phyloP scores from a whole-genome alignment of 208 protist species.

The Zelonia costaricensis region DNA sequence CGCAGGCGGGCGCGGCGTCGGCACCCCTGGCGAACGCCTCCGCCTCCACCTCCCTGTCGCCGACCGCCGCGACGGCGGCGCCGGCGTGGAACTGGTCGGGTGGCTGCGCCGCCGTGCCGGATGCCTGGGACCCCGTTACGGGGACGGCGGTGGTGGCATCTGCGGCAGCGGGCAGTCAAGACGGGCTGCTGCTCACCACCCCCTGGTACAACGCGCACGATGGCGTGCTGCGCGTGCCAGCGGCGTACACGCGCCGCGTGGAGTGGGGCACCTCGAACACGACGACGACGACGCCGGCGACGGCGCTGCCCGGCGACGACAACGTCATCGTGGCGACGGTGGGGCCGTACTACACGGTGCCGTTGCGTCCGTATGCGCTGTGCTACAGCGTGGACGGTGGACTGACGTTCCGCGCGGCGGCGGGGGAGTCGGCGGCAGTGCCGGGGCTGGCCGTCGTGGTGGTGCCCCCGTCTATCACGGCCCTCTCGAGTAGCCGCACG shows the following conservation, averaged over 20 bases:
- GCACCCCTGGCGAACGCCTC: too few species aligned
- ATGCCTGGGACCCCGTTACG: constrained; percentile 23
- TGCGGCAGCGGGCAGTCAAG: not conserved
- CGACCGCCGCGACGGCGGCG: not conserved
- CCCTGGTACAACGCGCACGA: constrained; percentile 28
- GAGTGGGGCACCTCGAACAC: constrained; percentile 13
- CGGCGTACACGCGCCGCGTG: constrained; percentile 30
- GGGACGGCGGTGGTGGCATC: constrained; percentile 13
- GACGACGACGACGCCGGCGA: not conserved
- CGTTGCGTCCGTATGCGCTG: constrained; percentile 22
- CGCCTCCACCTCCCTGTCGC: too few species aligned
- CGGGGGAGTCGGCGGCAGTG: not conserved
- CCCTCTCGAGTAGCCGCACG: constrained; percentile 12
- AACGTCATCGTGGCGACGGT: not conserved
- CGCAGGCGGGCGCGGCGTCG: constrained; percentile 12
- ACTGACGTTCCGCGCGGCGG: constrained; percentile 40
- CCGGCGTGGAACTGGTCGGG: constrained; percentile 18
- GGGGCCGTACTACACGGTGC: not conserved
- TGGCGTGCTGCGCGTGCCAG: constrained; percentile 34
- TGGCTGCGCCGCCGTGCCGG: constrained; percentile 26
- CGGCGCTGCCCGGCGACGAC: too few species aligned
- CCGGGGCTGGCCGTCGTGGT: constrained; percentile 16
- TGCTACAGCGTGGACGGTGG: constrained; percentile 74
- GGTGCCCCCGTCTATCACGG: constrained; percentile 29
- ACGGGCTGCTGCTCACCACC: constrained; percentile 22